Conservation (phyloP, 257 asterid genomes). For the Solanum pennellii region DNA sequence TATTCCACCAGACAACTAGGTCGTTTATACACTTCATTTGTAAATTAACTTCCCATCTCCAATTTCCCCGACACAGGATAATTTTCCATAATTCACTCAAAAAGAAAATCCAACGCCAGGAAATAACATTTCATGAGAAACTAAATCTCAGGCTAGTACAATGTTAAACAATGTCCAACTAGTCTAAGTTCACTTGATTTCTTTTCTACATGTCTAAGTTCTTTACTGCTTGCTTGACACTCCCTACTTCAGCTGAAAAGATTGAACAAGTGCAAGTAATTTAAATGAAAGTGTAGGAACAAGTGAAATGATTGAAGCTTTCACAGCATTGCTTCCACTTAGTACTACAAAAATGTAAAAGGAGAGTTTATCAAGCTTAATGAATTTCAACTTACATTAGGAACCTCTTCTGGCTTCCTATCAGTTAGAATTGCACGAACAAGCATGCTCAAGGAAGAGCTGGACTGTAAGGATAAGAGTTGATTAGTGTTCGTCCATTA, state of each 20-base stretch:
- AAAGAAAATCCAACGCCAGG: not conserved
- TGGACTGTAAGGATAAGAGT: conserved; percentile 38
- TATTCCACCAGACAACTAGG: not conserved
- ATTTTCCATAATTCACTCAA: not conserved
- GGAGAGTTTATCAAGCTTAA: not conserved
- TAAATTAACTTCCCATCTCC: not conserved
- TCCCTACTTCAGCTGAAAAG: not conserved
- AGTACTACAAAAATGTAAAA: not conserved
- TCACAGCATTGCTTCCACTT: not conserved
- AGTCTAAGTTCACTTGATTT: not conserved
- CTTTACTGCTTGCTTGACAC: not conserved
- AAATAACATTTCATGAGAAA: not conserved
- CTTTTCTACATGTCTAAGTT: not conserved
- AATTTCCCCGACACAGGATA: not conserved
- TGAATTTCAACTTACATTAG: conserved; percentile 1
- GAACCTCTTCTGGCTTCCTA: conserved; percentile 87
- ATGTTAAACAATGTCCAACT: not conserved
- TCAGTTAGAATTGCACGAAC: conserved; percentile 64
- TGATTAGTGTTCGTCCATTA: not conserved
- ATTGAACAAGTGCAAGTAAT: not conserved
- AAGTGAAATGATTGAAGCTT: not conserved
- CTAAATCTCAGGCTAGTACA: not conserved
- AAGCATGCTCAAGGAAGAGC: conserved; percentile 67
- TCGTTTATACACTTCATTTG: not conserved
- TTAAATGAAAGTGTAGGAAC: not conserved